Base-by-base conservation (phyloP, 1,284 basidiomycete species). In the Leccinum pachyderme region DNA sequence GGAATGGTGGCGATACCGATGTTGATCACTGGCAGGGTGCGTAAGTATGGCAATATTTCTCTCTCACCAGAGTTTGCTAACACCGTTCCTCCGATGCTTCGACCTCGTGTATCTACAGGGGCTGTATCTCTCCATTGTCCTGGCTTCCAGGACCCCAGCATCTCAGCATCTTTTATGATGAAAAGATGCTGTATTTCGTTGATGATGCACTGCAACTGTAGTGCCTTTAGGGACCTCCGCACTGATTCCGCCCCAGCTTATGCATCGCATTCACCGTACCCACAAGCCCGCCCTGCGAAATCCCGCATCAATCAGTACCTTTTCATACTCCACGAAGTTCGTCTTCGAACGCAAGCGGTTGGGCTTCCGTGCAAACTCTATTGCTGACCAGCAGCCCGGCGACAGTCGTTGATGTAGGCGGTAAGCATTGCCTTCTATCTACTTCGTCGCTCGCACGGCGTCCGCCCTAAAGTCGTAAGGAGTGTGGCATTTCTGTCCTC, bases 311-410 rank as follows among this genome's bases (percentile, higher is more conserved):
- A 52, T 49, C 44, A 9, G 13, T 39, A 24, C 39, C 35, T 33
- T 57, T 54, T 47, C 31, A 52, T 39, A 35, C 37, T 45, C 22
- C 35, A 51, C 31, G 8, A 35, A 44, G 45, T 32, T 11, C 33
- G 13, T 32, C 18, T 28, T 46, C 31, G 18, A 47, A 47, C 27
- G 5, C 28, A 43, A 37, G 44, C 31, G 15, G 27, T 37, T 43
- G 37, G 12, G 18, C 46, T 56, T 53, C 15, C 31, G 33, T 35
- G 47, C 50, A 56, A 65, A 58, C 52, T 29, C 25, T 52, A 58
- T 63, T 47, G 53, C 27, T 43, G 22, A 47, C 49, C 41, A 56
- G 55, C 63, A 18, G 15, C 25, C 55, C 64, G 65, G 63, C 55
- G 51, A 52, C 54, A 46, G 64, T 49, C 18, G 28, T 56, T 24